Evolutionary conservation across 768 basidiomycete species (phyloP).

Genomic region (Serpula lacrymans): DNA sequence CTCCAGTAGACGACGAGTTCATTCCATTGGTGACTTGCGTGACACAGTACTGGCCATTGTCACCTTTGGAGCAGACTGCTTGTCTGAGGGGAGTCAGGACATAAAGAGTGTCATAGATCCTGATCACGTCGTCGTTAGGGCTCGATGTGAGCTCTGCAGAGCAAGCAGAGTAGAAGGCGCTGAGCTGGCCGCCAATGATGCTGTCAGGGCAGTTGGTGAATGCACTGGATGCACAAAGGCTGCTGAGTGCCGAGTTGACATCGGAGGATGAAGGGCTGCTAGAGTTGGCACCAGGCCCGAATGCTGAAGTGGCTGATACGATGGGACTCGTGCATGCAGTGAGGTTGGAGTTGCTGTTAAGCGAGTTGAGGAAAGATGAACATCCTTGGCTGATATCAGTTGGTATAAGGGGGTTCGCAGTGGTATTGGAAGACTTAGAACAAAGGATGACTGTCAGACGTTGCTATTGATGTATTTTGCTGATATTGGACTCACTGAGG

Average conservation of each 20-base stretch:
- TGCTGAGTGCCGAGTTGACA: constrained; percentile 49
- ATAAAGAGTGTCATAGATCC: constrained; percentile 81
- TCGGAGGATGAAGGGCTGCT: constrained; percentile 36
- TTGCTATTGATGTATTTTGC: background rate
- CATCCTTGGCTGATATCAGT: constrained; percentile 55
- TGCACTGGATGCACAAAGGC: constrained; percentile 50
- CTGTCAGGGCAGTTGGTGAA: constrained; percentile 51
- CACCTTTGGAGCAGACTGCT: constrained; percentile 77
- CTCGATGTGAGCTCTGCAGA: constrained; percentile 58
- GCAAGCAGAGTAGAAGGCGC: constrained; percentile 72
- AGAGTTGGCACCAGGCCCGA: constrained; percentile 42
- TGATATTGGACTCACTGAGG: constrained; percentile 30
- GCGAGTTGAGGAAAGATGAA: constrained; percentile 49
- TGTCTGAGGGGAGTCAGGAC: constrained; percentile 56
- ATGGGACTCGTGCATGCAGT: constrained; percentile 60
- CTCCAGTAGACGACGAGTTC: constrained; percentile 19
- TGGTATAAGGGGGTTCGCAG: constrained; percentile 61
- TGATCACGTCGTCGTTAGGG: constrained; percentile 47
- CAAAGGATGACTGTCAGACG: constrained; percentile 11
- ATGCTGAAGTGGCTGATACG: constrained; percentile 54
- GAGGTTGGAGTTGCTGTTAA: constrained; percentile 63
- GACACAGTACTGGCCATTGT: constrained; percentile 67
- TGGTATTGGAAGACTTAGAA: constrained; percentile 15
- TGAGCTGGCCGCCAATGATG: constrained; percentile 57
- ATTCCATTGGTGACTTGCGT: constrained; percentile 38